These are phyloP conservation scores for Talaromyces marneffei DNA, from an alignment of 2,329 filamentous ascomycete species.

Conservation along the genomic window DNA sequence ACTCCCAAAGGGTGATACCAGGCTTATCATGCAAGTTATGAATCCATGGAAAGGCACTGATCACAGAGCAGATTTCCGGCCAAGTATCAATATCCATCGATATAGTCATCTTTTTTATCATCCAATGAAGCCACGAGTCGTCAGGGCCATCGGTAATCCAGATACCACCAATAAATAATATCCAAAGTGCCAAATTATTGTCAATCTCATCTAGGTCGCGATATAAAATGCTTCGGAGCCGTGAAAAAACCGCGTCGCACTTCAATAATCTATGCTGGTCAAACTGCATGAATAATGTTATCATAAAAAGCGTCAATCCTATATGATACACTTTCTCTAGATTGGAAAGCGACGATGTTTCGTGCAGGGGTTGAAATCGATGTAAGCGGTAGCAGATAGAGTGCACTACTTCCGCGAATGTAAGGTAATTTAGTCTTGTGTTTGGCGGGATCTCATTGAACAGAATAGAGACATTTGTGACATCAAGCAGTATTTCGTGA, in stretches of 20 bases:
- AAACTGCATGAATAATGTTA: conserved; percentile 10
- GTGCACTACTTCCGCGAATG: conserved; percentile 2
- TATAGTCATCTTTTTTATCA: background rate
- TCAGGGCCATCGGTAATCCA: background rate
- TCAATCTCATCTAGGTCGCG: background rate
- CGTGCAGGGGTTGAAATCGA: conserved; percentile 3
- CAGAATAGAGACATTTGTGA: conserved; percentile 1
- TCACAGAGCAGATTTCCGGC: background rate
- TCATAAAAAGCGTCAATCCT: conserved; percentile 12
- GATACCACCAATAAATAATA: conserved; percentile 11
- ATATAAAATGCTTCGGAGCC: background rate
- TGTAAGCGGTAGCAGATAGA: conserved; percentile 11
- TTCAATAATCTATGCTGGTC: background rate
- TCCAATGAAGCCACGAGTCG: background rate
- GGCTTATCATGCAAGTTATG: conserved; percentile 2
- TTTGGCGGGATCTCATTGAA: background rate
- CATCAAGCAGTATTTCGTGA: conserved; percentile 2
- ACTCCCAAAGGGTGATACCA: background rate
- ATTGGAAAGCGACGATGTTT: background rate
- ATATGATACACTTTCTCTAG: conserved; percentile 7
- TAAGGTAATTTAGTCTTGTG: background rate
- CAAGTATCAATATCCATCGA: background rate
- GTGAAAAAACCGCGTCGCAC: background rate
- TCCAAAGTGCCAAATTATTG: conserved; percentile 5
- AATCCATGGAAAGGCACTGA: conserved; percentile 8